Percentiles rank a stretch among this genome's conserved stretches.
Evolutionary conservation across 805 yeast species (phyloP).

Genomic region (Saturnispora saitoi): DNA sequence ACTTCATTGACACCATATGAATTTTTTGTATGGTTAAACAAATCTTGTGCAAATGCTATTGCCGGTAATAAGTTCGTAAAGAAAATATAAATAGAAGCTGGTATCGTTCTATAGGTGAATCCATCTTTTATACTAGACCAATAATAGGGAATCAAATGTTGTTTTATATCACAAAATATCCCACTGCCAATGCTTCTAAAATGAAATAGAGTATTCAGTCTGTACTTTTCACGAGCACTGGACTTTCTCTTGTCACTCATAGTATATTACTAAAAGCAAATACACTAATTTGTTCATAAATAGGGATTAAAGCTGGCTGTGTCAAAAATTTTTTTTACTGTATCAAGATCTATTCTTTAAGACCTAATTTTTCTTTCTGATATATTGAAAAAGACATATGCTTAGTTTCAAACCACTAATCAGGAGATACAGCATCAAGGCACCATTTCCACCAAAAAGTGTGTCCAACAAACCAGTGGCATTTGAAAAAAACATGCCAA

Average conservation of each 20-base stretch:
- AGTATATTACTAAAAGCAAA: too few relatives aligned
- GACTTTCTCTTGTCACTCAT: not conserved
- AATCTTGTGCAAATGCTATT: slow-evolving; percentile 91
- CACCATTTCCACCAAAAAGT: slow-evolving; percentile 20
- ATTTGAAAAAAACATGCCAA: slow-evolving; percentile 40
- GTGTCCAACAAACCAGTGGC: slow-evolving; percentile 10
- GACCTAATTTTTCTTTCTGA: not conserved
- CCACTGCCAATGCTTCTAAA: slow-evolving; percentile 37
- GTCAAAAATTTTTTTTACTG: not conserved
- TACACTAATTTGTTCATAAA: too few relatives aligned
- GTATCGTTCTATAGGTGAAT: slow-evolving; percentile 76
- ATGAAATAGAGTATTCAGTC: slow-evolving; percentile 17
- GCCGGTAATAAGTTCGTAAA: slow-evolving; percentile 91
- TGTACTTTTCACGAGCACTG: slow-evolving; percentile 7
- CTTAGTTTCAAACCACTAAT: not conserved
- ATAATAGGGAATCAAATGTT: slow-evolving; percentile 55
- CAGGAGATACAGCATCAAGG: slow-evolving; percentile 10
- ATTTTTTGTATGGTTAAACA: slow-evolving; percentile 85
- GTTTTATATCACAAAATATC: slow-evolving; percentile 41
- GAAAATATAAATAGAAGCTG: slow-evolving; percentile 73
- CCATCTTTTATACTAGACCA: slow-evolving; percentile 77
- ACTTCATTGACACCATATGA: slow-evolving; percentile 91
- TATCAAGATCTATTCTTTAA: not conserved
- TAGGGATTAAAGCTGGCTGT: not conserved
- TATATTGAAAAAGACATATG: not conserved